These are phyloP conservation scores for Ceratobasidium sp. DNA, from an alignment of 1,284 basidiomycete species.

Conservation along the genomic window DNA sequence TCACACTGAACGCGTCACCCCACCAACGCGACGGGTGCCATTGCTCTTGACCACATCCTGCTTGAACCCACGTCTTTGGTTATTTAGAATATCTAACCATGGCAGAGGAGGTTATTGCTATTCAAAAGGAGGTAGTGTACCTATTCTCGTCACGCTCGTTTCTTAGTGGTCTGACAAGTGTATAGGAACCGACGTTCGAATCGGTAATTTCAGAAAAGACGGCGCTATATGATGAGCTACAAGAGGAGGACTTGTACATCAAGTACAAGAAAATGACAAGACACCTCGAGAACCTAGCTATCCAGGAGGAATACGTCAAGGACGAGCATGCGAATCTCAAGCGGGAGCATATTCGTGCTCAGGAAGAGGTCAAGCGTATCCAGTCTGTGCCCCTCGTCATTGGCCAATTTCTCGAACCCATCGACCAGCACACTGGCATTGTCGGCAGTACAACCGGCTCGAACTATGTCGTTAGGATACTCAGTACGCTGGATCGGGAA, in stretches of 20 bases:
- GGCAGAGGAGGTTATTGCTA: slow-evolving; percentile 70
- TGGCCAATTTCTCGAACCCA: slow-evolving; percentile 98
- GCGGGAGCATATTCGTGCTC: slow-evolving; percentile 95
- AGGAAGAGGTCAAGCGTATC: slow-evolving; percentile 99
- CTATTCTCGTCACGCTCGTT: too few relatives aligned
- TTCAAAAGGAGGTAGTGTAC: slow-evolving; percentile 73
- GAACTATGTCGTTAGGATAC: slow-evolving; percentile 97
- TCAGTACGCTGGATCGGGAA: slow-evolving; percentile 97
- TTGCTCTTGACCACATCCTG: background rate
- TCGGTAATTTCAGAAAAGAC: slow-evolving; percentile 88
- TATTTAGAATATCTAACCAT: slow-evolving; percentile 48
- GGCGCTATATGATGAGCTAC: slow-evolving; percentile 80
- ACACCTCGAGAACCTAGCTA: slow-evolving; percentile 91
- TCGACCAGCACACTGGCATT: slow-evolving; percentile 97
- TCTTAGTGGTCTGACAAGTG: background rate
- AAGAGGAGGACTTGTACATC: slow-evolving; percentile 92
- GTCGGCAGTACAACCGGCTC: slow-evolving; percentile 98
- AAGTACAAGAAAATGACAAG: slow-evolving; percentile 94
- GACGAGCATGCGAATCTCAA: slow-evolving; percentile 99
- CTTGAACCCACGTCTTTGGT: background rate
- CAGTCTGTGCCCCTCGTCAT: slow-evolving; percentile 99
- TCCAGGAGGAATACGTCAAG: slow-evolving; percentile 98
- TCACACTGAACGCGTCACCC: slow-evolving; percentile 30
- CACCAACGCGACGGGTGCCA: slow-evolving; percentile 1
- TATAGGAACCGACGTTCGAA: slow-evolving; percentile 88